phyloP scores from a whole-genome alignment of 139 green algal species.

The Chlamydomonas sphaeroides region DNA sequence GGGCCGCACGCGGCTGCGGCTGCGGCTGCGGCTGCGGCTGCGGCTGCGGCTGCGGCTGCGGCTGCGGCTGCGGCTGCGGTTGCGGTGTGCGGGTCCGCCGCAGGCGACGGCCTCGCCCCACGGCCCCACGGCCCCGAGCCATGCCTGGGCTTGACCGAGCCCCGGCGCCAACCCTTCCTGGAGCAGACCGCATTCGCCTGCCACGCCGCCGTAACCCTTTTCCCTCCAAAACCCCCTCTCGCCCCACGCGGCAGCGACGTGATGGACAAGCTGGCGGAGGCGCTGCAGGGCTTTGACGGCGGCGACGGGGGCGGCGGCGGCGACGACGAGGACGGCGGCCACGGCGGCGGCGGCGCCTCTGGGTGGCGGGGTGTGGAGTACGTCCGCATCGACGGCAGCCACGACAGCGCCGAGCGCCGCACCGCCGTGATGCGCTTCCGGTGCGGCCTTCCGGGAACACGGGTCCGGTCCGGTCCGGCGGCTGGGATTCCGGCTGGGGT shows the following conservation, averaged over 20 bases:
- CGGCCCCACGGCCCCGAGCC: too few relatives aligned
- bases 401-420: constrained; percentile 68
- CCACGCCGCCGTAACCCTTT: too few relatives aligned
- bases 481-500: too few relatives aligned
- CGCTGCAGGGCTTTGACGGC: constrained; percentile 66
- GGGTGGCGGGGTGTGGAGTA: constrained; percentile 65
- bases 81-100: too few relatives aligned
- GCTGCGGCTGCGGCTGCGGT: too few relatives aligned
- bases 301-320: constrained; percentile 8
- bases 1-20: not conserved
- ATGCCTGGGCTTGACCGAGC: too few relatives aligned
- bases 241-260: constrained; percentile 60
- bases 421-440: constrained; percentile 70
- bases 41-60: too few relatives aligned
- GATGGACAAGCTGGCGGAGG: constrained; percentile 79
- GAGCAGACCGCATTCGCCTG: too few relatives aligned
- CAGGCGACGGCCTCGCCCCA: too few relatives aligned
- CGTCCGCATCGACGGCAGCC: constrained; percentile 92
- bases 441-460: too few relatives aligned
- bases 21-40: not conserved
- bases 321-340: constrained; percentile 7
- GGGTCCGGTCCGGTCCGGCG: too few relatives aligned
- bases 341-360: constrained; percentile 5
- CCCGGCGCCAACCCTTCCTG: too few relatives aligned
- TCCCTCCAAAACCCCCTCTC: not conserved